Base-by-base conservation (phyloP, 2,329 filamentous ascomycete species). In the Chaetomium sp. region DNA sequence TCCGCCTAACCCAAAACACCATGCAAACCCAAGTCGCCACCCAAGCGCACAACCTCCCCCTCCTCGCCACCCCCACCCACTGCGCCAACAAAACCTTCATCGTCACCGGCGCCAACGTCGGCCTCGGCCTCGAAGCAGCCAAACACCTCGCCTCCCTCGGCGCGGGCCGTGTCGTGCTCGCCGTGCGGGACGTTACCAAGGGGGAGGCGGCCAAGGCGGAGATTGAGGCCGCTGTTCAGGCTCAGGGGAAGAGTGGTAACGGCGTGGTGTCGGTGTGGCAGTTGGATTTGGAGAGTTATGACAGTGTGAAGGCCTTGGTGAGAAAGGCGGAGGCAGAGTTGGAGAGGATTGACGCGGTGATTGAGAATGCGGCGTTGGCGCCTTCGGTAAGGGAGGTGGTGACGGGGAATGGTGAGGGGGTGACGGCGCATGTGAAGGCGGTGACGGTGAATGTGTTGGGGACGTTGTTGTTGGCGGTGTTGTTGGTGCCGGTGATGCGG, bases 51-150 rank as follows among this genome's bases (percentile, higher is more conserved):
- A 54, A 60, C 55, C 58, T 60, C 33, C 58, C 58, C 19, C 51
- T 60, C 8, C 46, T 53, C 32, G 53, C 47, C 36, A 55, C 53
- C 2, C 34, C 19, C 14, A 36, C 42, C 2, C 9, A 7, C 27
- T 52, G 48, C 36, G 33, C 51, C 7, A 48, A 53, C 3, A 49
- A 52, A 32, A 71, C 67, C 0, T 64, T 70, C 49, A 67, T 77
- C 36, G 66, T 77, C 46, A 76, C 74, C 0, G 76, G 74, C n/a
- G 67, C 73, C 44, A 77, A 74, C 54, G 65, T 65, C 4, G 75
- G 76, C 1, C 64, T 78, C 0, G 74, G 74, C 1, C 63, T 72
- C 0, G 74, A 74, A 58, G 67, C 73, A 0, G 67, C 69, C 10
- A 65, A 66, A 1, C 71, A 76, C 42, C 65, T 76, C 1, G 65